Evolutionary conservation across 495 filamentous ascomycete species (phyloP).

Genomic region (Acidiella bohemica): DNA sequence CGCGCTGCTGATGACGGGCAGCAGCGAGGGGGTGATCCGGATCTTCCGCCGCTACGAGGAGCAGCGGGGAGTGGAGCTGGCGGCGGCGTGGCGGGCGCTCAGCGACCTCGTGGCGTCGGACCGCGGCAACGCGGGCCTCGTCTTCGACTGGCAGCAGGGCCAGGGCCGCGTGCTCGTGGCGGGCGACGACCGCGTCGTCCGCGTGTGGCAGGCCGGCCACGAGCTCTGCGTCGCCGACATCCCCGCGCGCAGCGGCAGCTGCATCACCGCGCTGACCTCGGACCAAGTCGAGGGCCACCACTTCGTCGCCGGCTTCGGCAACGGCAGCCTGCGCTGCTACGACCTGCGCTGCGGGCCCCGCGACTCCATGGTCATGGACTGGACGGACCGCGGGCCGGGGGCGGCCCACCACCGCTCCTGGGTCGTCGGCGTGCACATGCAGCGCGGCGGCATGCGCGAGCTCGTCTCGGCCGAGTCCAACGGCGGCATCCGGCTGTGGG

Average conservation of each 20-base stretch:
- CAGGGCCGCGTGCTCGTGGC: slow-evolving; percentile 86
- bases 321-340: slow-evolving; percentile 90
- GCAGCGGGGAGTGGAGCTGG: slow-evolving; percentile 61
- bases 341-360: slow-evolving; percentile 72
- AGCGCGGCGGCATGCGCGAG: slow-evolving; percentile 85
- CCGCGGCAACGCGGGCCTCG: slow-evolving; percentile 83
- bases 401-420: slow-evolving; percentile 84
- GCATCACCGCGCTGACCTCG: slow-evolving; percentile 87
- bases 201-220: slow-evolving; percentile 86
- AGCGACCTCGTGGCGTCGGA: slow-evolving; percentile 87
- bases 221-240: slow-evolving; percentile 92
- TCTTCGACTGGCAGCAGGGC: slow-evolving; percentile 98
- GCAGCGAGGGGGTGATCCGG: slow-evolving; percentile 83
- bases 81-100: slow-evolving; percentile 78
- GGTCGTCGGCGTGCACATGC: slow-evolving; percentile 93
- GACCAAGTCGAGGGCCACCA: slow-evolving; percentile 95
- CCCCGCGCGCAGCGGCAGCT: slow-evolving; percentile 85
- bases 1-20: slow-evolving; percentile 84
- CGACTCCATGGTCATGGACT: slow-evolving; percentile 81
- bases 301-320: slow-evolving; percentile 91
- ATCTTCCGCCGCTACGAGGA: slow-evolving; percentile 86
- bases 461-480: slow-evolving; percentile 75
- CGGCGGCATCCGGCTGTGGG: slow-evolving; percentile 91
- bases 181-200: slow-evolving; percentile 87
- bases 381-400: slow-evolving; percentile 93